Base-by-base conservation (phyloP, 2,329 filamentous ascomycete species). In the Apiospora hydei region DNA sequence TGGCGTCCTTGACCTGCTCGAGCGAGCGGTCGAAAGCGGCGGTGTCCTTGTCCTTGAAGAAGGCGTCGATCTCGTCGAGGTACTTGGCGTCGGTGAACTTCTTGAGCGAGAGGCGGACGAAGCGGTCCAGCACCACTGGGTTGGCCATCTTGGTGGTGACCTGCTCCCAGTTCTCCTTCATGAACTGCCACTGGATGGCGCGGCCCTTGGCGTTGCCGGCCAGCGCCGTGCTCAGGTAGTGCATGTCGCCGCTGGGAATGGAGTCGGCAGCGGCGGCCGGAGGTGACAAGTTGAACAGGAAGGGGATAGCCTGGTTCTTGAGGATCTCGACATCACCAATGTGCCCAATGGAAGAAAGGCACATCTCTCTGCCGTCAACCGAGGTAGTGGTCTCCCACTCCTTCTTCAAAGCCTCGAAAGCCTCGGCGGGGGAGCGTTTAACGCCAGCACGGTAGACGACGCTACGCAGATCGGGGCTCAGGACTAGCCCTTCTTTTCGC, bases 361-460 rank as follows among this genome's bases (percentile, higher is more conserved):
- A 93, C 75, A 97, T 93, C 76, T 98, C 95, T 83, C 95, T 97
- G 77, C 95, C 95, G 78, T 98, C 96, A 49, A 98, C 91, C 10
- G 95, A 94, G 70, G 92, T 92, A 16, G 94, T 96, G 69, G 87
- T 91, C 74, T 90, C 88, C 88, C 94, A 98, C 81, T 98, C 95
- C 71, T 94, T 90, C 85, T 96, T 94, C 71, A 99, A 88, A 10
- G 91, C 88, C 41, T 93, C 88, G 76, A 94, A 94, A 21, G 90
- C 85, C 70, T 88, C 88, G 10, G 90, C 90, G 8, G 94, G 91
- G 75, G 95, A 90, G 72, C 83, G 82, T 75, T 91, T 91, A 73
- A 98, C 88, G 38, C 91, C 92, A 47, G 95, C 92, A 72, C 91
- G 91, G 87, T 95, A 98, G 73, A 98, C 89, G 1, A 94, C 90